phyloP scores from a whole-genome alignment of 106 monocot genomes.

The Dioscorea zingiberensis region DNA sequence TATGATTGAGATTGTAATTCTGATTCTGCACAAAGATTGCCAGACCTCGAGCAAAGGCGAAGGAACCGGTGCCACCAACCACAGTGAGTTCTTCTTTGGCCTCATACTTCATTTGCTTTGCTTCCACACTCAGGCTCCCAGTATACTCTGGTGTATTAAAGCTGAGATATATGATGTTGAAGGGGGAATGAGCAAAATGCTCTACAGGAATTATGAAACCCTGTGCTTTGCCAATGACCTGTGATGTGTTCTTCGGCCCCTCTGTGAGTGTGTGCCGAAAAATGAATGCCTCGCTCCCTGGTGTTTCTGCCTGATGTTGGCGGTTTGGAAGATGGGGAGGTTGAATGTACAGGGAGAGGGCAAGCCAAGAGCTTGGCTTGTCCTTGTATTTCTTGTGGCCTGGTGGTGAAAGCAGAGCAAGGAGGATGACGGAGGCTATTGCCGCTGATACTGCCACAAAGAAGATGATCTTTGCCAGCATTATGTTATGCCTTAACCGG shows the following conservation, averaged over 20 bases:
- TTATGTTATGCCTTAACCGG: background rate
- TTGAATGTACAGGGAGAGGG: slow-evolving; percentile 45
- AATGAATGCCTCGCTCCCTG: slow-evolving; percentile 16
- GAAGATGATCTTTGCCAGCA: slow-evolving; percentile 57
- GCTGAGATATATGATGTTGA: slow-evolving; percentile 47
- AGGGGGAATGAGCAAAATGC: slow-evolving; percentile 21
- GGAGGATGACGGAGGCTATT: slow-evolving; percentile 33
- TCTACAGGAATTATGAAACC: slow-evolving; percentile 35
- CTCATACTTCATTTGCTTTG: slow-evolving; percentile 6
- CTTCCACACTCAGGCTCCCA: slow-evolving; percentile 53
- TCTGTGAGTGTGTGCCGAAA: slow-evolving; percentile 43
- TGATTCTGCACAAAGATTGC: slow-evolving; percentile 16
- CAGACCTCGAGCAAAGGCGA: slow-evolving; percentile 51
- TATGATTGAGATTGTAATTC: background rate
- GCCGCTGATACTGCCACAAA: slow-evolving; percentile 42
- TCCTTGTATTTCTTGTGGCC: background rate
- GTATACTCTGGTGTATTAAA: slow-evolving; percentile 33
- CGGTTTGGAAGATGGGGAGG: background rate
- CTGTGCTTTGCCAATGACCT: slow-evolving; percentile 38
- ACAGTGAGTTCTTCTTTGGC: slow-evolving; percentile 25
- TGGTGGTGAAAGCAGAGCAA: slow-evolving; percentile 30
- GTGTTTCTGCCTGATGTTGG: background rate
- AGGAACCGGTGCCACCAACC: slow-evolving; percentile 50
- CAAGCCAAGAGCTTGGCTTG: slow-evolving; percentile 1
- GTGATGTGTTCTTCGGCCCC: slow-evolving; percentile 23